These are phyloP conservation scores for Monilinia aucupariae DNA, from an alignment of 2,329 filamentous ascomycete genomes.

Conservation along the genomic window DNA sequence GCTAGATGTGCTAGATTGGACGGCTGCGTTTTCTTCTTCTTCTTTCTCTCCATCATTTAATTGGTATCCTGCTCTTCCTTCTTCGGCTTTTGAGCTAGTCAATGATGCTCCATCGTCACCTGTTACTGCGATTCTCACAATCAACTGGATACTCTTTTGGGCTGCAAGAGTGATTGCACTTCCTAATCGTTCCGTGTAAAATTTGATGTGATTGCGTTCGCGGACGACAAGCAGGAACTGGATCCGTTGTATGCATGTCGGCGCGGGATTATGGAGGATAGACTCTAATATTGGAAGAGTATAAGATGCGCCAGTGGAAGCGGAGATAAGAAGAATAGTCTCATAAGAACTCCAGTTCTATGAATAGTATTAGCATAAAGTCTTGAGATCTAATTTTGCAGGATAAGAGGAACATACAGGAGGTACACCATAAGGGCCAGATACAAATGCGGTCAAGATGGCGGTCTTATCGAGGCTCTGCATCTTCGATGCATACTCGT, in stretches of 20 bases:
- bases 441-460: conserved; percentile 44
- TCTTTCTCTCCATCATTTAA: background rate
- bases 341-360: conserved; percentile 52
- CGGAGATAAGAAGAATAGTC: conserved; percentile 54
- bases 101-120: conserved; percentile 11
- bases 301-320: conserved; percentile 59
- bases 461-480: conserved; percentile 29
- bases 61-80: conserved; percentile 8
- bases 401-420: conserved; percentile 32
- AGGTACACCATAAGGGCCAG: conserved; percentile 52
- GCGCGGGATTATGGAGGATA: conserved; percentile 40
- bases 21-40: conserved; percentile 6
- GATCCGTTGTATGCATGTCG: conserved; percentile 47
- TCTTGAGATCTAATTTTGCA: background rate
- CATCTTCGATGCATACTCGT: conserved; percentile 42
- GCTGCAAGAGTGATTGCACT: conserved; percentile 42
- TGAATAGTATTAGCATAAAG: background rate
- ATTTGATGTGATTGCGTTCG: conserved; percentile 49
- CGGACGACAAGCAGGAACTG: conserved; percentile 49
- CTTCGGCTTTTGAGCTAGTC: conserved; percentile 5
- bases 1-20: conserved; percentile 16
- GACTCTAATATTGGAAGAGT: conserved; percentile 55
- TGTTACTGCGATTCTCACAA: conserved; percentile 51
- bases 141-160: conserved; percentile 44
- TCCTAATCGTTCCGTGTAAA: conserved; percentile 48